Evolutionary conservation across 331 rosid genomes (phyloP).

Genomic region (Malus hybrid): DNA sequence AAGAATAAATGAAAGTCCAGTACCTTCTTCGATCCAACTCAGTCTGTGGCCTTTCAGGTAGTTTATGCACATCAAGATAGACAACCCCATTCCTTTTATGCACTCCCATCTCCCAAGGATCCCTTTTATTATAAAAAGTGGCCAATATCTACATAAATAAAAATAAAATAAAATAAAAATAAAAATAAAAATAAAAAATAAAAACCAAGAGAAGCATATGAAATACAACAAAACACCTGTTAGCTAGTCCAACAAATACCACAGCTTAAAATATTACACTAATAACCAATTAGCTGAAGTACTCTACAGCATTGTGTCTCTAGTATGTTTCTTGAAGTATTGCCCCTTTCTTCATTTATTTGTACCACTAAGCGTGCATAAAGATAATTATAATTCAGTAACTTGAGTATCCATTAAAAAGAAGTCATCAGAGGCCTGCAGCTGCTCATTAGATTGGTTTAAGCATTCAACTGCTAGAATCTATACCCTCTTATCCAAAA

Average conservation of each 20-base stretch:
- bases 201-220: background rate
- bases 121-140: constrained; percentile 75
- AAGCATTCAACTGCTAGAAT: background rate
- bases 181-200: too few relatives aligned
- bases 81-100: constrained; percentile 94
- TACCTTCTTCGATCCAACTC: constrained; percentile 91
- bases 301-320: background rate
- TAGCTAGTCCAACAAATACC: background rate
- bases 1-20: background rate
- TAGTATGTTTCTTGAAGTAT: background rate
- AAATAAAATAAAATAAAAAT: too few relatives aligned
- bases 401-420: background rate
- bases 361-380: background rate
- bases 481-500: background rate
- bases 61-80: constrained; percentile 91
- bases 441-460: background rate
- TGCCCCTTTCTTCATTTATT: background rate
- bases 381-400: background rate
- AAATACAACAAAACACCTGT: background rate
- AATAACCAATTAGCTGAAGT: background rate
- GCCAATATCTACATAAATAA: constrained; percentile 60
- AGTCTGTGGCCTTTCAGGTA: constrained; percentile 83
- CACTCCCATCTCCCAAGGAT: constrained; percentile 99
- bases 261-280: background rate
- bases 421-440: background rate